These are phyloP conservation scores for Phragmites australis DNA, from an alignment of 176 grass and related monocot species.

Conservation along the genomic window DNA sequence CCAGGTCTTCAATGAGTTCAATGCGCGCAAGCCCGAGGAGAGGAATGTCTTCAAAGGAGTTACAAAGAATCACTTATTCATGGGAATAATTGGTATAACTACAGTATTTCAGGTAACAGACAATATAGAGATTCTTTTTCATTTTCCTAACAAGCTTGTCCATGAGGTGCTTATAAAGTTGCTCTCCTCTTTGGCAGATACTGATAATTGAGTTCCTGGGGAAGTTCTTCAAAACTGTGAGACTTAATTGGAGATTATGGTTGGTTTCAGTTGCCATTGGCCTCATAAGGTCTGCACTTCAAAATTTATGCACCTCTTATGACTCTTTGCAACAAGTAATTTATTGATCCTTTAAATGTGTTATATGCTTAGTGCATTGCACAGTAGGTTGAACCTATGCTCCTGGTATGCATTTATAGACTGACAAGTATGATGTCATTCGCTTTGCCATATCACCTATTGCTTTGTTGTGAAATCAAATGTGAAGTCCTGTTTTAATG, in stretches of 20 bases:
- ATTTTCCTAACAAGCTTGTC: slow-evolving; percentile 12
- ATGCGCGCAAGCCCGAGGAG: slow-evolving; percentile 88
- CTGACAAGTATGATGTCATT: background rate
- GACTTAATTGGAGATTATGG: slow-evolving; percentile 86
- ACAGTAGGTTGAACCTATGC: background rate
- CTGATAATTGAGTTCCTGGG: slow-evolving; percentile 93
- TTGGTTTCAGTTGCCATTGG: slow-evolving; percentile 79
- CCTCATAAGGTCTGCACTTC: slow-evolving; percentile 58
- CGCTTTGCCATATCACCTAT: too few relatives aligned
- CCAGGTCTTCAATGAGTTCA: slow-evolving; percentile 95
- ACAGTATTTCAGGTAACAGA: slow-evolving; percentile 70
- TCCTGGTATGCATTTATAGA: background rate
- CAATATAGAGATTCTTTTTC: slow-evolving; percentile 8
- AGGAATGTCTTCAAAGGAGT: slow-evolving; percentile 80
- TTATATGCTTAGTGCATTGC: background rate
- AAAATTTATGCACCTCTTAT: slow-evolving; percentile 17
- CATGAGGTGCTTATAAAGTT: slow-evolving; percentile 22
- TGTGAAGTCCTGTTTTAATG: background rate
- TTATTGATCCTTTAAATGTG: background rate
- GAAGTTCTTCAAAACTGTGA: slow-evolving; percentile 85
- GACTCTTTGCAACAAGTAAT: background rate
- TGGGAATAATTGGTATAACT: slow-evolving; percentile 75
- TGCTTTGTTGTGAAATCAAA: background rate
- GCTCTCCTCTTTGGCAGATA: slow-evolving; percentile 47
- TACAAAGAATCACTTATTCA: slow-evolving; percentile 76